A percentile compares a stretch with the other conserved stretches of the same genome.
These are phyloP conservation scores for Penicillium sp. DNA, from an alignment of 2,329 filamentous ascomycete genomes.

Conservation along the genomic window DNA sequence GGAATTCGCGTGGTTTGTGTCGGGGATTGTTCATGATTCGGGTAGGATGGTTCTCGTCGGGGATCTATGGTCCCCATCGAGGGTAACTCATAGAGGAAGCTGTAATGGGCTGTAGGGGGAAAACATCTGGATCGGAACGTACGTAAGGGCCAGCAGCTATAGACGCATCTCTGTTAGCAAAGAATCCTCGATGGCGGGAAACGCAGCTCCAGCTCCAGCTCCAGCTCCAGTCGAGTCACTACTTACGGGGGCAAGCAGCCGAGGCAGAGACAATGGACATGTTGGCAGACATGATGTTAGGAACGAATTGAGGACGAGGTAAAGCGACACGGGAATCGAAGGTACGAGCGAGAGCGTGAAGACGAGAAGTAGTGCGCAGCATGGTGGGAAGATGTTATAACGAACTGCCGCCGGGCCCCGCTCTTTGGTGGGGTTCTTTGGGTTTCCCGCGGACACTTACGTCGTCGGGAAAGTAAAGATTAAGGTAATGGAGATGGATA, in stretches of 20 bases:
- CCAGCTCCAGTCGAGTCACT: not conserved
- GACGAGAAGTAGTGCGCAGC: constrained; percentile 24
- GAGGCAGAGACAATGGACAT: constrained; percentile 42
- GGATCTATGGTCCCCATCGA: not conserved
- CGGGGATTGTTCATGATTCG: not conserved
- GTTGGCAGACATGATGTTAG: constrained; percentile 34
- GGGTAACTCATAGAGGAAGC: not conserved
- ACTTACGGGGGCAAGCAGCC: constrained; percentile 49
- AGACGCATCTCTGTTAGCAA: constrained; percentile 11
- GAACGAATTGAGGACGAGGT: constrained; percentile 9
- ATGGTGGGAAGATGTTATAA: constrained; percentile 20
- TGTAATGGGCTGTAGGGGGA: not conserved
- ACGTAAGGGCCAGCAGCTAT: constrained; percentile 46
- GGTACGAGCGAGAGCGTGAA: constrained; percentile 19
- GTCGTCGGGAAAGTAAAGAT: constrained; percentile 1
- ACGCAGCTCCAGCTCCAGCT: not conserved
- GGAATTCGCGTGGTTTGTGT: not conserved
- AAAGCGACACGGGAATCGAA: constrained; percentile 8
- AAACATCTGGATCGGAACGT: constrained; percentile 18
- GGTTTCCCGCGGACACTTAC: constrained; percentile 22
- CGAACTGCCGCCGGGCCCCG: constrained; percentile 16
- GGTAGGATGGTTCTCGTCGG: not conserved
- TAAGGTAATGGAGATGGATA: too few species aligned
- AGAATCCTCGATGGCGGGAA: not conserved
- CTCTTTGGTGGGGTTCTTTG: constrained; percentile 8